Evolutionary conservation across 108 stramenopile species (phyloP), one percentile per base, ranked within the genome.

Genomic region (Chaetoceros tenuissimus): DNA sequence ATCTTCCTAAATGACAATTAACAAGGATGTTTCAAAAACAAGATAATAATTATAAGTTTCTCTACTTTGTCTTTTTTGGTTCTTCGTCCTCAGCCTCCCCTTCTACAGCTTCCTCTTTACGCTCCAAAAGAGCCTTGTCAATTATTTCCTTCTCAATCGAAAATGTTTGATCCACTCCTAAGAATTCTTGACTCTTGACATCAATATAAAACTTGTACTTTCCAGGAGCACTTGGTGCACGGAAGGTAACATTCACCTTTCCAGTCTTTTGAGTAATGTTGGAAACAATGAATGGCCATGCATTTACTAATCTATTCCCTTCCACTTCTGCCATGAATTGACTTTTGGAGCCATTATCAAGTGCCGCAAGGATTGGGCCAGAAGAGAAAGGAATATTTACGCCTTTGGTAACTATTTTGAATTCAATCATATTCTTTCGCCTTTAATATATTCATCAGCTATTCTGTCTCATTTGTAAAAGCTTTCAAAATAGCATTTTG

Each of bases 141-240:
- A 79, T 40, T 28, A 92, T 71, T 29, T 77, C 74, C 34, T 64
- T 69, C 27, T 75, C 76, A 31, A 91, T 62, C 27, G 44, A 28
- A 31, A 92, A 72, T 51, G 78, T 80, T 54, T 83, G 73, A 56
- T 84, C 89, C 8, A 72, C 81, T 31, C 85, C 84, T 73, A 92
- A 64, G 68, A 92, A 92, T 54, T 92, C 89, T 62, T 87, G 85
- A 60, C 79, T 81, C 65, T 85, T 87, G 50, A 92, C 56, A 24
- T 62, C 58, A 0, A 92, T 77, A 20, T 23, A 27, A 55, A 92
- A 79, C 46, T 71, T 64, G 63, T 87, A 92, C 71, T 72, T 81
- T 27, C 89, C 89, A 49, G 85, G 72, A 16, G 60, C 74, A 3
- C 61, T 18, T 8, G 89, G 89, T 0, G 84, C 81, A 31, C 51